These are phyloP conservation scores for Gastrolobium villosum DNA, from an alignment of 306 rosid genomes.

Conservation along the genomic window DNA sequence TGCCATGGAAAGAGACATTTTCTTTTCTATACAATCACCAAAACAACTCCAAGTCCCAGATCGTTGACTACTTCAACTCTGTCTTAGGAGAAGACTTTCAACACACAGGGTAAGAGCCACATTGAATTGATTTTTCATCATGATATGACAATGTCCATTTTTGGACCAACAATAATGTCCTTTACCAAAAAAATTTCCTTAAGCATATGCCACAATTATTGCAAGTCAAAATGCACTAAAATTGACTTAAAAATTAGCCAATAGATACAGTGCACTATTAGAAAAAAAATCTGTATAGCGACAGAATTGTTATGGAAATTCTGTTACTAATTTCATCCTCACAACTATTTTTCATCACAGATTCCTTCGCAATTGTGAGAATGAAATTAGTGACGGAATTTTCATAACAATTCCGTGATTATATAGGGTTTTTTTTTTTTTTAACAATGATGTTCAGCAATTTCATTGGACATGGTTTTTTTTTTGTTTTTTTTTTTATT, in stretches of 20 bases:
- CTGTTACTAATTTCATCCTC: no score
- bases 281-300: no score
- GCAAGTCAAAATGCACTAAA: background rate
- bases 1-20: slow-evolving; percentile 85
- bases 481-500: background rate
- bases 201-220: background rate
- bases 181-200: background rate
- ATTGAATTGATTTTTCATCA: background rate
- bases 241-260: background rate
- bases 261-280: no score
- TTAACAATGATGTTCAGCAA: background rate
- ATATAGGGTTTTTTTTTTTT: no score
- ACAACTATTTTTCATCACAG: no score
- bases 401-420: no score
- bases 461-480: background rate
- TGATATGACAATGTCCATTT: background rate
- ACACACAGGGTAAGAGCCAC: slow-evolving; percentile 62
- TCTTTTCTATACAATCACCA: slow-evolving; percentile 53
- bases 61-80: slow-evolving; percentile 66
- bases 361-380: no score
- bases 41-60: slow-evolving; percentile 37
- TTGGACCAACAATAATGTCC: slow-evolving; percentile 15
- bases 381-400: no score
- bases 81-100: slow-evolving; percentile 64
- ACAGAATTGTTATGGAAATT: no score